Conservation (phyloP, 768 basidiomycete species). For the Termitomyces sp. region DNA sequence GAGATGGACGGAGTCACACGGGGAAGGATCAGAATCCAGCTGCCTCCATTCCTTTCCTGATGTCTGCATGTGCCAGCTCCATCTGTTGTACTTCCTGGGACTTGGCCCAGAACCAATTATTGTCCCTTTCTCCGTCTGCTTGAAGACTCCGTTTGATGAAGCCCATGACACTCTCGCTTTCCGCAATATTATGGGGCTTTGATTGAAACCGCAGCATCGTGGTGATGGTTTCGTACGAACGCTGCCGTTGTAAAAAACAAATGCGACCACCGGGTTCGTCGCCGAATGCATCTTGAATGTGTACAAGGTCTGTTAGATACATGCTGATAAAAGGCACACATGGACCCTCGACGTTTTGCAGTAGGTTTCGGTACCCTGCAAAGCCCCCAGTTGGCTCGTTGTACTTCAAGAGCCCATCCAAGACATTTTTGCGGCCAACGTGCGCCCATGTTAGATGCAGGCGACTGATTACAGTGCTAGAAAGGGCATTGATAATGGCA, state of each 20-base stretch:
- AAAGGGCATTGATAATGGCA: conserved; percentile 60
- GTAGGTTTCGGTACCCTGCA: conserved; percentile 47
- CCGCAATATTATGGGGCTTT: conserved; percentile 43
- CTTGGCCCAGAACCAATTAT: conserved; percentile 51
- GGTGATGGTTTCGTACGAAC: conserved; percentile 51
- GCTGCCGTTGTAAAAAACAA: conserved; percentile 52
- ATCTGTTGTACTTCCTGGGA: conserved; percentile 58
- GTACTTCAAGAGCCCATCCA: conserved; percentile 50
- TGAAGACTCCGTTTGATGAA: conserved; percentile 48
- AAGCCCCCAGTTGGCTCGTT: conserved; percentile 61
- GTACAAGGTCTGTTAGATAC: conserved; percentile 59
- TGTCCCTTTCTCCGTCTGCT: conserved; percentile 36
- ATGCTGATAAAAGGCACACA: conserved; percentile 68
- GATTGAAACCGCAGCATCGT: conserved; percentile 56
- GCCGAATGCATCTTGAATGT: conserved; percentile 46
- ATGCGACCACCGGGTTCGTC: conserved; percentile 36
- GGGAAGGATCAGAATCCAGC: conserved; percentile 50
- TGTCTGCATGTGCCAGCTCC: conserved; percentile 60
- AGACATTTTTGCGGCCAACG: conserved; percentile 43
- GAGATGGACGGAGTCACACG: not conserved
- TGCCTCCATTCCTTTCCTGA: conserved; percentile 62
- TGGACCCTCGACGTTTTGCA: conserved; percentile 46
- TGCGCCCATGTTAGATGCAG: conserved; percentile 68
- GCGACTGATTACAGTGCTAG: conserved; percentile 52
- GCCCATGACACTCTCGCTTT: conserved; percentile 39